Conservation (phyloP, 306 rosid genomes). For the Medicago truncatula region DNA sequence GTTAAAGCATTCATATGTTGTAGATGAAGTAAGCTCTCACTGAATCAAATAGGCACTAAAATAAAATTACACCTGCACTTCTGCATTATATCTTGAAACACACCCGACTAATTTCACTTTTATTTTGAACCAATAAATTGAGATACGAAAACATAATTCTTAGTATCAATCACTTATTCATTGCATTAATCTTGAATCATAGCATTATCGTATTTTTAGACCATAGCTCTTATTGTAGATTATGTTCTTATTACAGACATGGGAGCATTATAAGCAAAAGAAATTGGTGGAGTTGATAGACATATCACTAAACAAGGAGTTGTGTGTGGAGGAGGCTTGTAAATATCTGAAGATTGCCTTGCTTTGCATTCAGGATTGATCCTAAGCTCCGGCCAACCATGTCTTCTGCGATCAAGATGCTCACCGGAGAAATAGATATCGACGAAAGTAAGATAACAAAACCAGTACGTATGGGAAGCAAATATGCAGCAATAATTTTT, state of each 20-base stretch:
- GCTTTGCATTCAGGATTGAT: constrained; percentile 80
- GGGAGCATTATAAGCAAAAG: constrained; percentile 67
- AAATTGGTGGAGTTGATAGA: constrained; percentile 69
- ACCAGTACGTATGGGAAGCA: constrained; percentile 59
- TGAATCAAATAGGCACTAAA: not conserved
- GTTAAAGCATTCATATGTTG: too few species aligned
- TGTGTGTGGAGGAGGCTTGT: constrained; percentile 79
- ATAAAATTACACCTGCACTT: not conserved
- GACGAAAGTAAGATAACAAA: constrained; percentile 58
- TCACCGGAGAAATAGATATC: constrained; percentile 58
- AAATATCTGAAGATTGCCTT: constrained; percentile 71
- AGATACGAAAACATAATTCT: too few species aligned
- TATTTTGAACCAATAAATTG: too few species aligned
- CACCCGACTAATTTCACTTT: not conserved
- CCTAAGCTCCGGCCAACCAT: constrained; percentile 82
- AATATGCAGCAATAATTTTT: too few species aligned
- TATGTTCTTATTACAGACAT: constrained; percentile 57
- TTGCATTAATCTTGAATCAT: not conserved
- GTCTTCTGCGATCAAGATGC: constrained; percentile 85
- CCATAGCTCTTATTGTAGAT: constrained; percentile 22
- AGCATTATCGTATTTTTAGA: not conserved
- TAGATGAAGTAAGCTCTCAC: too few species aligned
- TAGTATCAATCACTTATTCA: too few species aligned
- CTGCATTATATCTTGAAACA: not conserved
- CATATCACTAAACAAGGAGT: constrained; percentile 60